Evolutionary conservation across 768 basidiomycete genomes (phyloP), one percentile per base, ranked within the genome.

Genomic region (Kondoa malvinella): DNA sequence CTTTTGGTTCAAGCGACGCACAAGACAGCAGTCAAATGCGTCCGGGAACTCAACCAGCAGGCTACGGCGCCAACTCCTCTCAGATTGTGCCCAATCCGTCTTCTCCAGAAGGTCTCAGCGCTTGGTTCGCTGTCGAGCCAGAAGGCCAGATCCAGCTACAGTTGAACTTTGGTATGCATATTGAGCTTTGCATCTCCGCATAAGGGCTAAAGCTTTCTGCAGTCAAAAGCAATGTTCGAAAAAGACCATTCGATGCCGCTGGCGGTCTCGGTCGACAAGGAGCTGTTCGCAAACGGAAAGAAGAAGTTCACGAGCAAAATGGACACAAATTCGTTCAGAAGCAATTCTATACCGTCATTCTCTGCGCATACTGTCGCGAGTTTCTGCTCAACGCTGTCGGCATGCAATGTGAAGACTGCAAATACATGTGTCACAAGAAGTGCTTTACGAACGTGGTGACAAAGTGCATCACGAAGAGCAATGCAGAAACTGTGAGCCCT

Each of bases 371-470:
- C 78, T 99, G 95, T 80, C 86, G 84, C 78, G 94, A 97, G 74
- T 97, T 99, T 80, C 81, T 99, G 67, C 87, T 96, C 77, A 96
- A 97, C 70, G 94, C 91, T 1, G 81, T 87, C 69, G 95, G 95
- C n/a, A 73, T 73, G 74, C 94, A 96, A 79, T 99, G 95, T 81
- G 95, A 97, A 75, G 95, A 99, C 76, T 99, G 95, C 77, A 86
- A 91, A 70, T 99, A 97, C 77, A 91, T 90, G 1, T 99, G 95
- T 78, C 95, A 99, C 82, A 94, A 92, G 81, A 94, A 94, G 76
- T 99, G 95, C 76, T 94, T 92, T 76, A 89, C 92, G 74, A 96
- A 97, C 77, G 94, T 97, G 26, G 91, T 97, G 72, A 99, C 95
- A 2, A 99, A 97, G 78, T 99, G 95, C 80, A 96, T 99, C 73